These are phyloP conservation scores for Colletotrichum costaricense DNA, from an alignment of 2,329 filamentous ascomycete species.

Conservation along the genomic window DNA sequence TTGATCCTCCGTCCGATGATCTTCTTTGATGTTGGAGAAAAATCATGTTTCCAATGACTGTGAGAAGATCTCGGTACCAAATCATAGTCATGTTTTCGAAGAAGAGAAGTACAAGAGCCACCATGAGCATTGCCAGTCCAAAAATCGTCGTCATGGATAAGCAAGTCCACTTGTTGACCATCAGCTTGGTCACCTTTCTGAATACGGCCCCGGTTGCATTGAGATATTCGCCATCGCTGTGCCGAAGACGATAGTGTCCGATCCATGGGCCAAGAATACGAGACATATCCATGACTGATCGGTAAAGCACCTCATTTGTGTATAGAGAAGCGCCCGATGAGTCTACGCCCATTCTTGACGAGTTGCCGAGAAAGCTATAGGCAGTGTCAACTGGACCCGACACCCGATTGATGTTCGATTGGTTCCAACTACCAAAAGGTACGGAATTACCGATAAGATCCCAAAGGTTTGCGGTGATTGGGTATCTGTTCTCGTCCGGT, in stretches of 20 bases:
- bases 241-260: conserved; percentile 5
- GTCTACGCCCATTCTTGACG: too few species aligned
- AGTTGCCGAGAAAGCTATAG: too few species aligned
- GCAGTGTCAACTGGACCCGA: too few species aligned
- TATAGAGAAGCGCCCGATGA: neutral
- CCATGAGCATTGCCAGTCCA: neutral
- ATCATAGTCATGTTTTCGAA: neutral
- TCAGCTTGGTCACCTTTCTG: too few species aligned
- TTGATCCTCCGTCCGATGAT: too few species aligned
- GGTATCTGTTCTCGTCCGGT: neutral
- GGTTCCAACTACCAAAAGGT: too few species aligned
- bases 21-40: neutral
- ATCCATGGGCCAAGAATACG: neutral
- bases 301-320: conserved; percentile 1
- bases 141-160: neutral
- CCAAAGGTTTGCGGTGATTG: neutral
- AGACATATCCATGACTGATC: neutral
- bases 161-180: conserved; percentile 5
- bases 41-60: conserved; percentile 11
- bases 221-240: too few species aligned
- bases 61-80: conserved; percentile 16
- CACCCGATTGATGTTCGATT: too few species aligned
- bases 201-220: too few species aligned
- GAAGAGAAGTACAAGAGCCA: neutral
- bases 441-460: too few species aligned